Evolutionary conservation across 805 yeast species (phyloP).

Genomic region (Novakomyces olei): DNA sequence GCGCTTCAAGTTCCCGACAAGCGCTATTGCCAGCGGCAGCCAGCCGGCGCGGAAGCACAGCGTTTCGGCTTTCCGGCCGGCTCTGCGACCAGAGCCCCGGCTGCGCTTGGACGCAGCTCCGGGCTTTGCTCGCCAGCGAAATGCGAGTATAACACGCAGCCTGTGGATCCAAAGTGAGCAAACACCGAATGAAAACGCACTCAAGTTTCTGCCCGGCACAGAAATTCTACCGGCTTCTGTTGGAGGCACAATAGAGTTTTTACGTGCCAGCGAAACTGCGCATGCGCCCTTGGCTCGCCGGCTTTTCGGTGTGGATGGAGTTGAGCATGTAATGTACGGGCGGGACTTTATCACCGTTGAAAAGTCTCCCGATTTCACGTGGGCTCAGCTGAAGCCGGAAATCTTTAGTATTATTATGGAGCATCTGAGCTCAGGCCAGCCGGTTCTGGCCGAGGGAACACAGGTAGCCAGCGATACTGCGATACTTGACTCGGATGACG

Average conservation of each 20-base stretch:
- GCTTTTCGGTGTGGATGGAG: slow-evolving; percentile 54
- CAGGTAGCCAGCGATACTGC: slow-evolving; percentile 21
- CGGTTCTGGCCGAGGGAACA: slow-evolving; percentile 19
- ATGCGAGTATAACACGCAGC: too few relatives aligned
- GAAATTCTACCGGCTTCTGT: slow-evolving; percentile 36
- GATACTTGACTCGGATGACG: slow-evolving; percentile 46
- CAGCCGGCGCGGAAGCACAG: too few relatives aligned
- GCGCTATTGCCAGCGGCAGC: too few relatives aligned
- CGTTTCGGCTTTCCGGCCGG: too few relatives aligned
- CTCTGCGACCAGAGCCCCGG: too few relatives aligned
- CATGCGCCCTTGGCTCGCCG: slow-evolving; percentile 58
- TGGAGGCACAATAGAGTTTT: slow-evolving; percentile 40
- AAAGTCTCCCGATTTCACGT: slow-evolving; percentile 32
- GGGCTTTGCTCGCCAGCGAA: too few relatives aligned
- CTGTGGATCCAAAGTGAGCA: slow-evolving; percentile 50
- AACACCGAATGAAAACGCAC: slow-evolving; percentile 71
- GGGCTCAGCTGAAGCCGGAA: slow-evolving; percentile 53
- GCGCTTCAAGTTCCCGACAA: too few relatives aligned
- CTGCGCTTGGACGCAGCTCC: too few relatives aligned
- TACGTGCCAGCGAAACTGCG: slow-evolving; percentile 52
- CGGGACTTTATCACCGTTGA: slow-evolving; percentile 66
- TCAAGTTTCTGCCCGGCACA: slow-evolving; percentile 55
- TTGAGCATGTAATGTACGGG: slow-evolving; percentile 58
- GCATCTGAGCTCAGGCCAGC: slow-evolving; percentile 19
- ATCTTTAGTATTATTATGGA: slow-evolving; percentile 30